Evolutionary conservation across 768 basidiomycete genomes (phyloP).

Genomic region (Solioccasus polychromus): DNA sequence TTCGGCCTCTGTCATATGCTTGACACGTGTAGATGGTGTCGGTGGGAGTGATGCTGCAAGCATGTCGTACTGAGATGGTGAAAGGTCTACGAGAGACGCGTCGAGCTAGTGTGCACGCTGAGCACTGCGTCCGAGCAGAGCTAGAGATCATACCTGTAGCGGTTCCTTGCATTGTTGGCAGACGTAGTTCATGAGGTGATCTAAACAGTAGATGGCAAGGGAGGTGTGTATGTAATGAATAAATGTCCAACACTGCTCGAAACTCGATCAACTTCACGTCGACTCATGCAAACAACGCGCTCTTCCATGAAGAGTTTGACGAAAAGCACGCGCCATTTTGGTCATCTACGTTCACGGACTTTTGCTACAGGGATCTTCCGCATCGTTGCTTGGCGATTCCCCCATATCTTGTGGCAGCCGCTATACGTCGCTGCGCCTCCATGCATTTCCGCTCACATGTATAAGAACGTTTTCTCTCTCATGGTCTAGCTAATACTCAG

Average conservation of each 20-base stretch:
- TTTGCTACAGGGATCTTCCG: too few species aligned
- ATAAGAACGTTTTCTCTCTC: conserved; percentile 12
- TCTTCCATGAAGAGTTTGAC: conserved; percentile 4
- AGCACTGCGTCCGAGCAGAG: conserved; percentile 9
- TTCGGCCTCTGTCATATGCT: conserved; percentile 40
- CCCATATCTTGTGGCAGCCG: too few species aligned
- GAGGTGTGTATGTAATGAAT: too few species aligned
- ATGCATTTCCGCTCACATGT: conserved; percentile 23
- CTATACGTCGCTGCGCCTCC: conserved; percentile 6
- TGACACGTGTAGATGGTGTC: conserved; percentile 41
- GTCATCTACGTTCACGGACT: too few species aligned
- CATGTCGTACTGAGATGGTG: conserved; percentile 85
- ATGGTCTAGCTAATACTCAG: conserved; percentile 1
- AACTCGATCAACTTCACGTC: not conserved
- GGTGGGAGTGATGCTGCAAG: conserved; percentile 69
- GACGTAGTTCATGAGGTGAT: conserved; percentile 44
- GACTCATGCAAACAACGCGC: conserved; percentile 22
- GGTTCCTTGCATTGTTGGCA: conserved; percentile 94
- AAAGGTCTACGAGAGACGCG: conserved; percentile 84
- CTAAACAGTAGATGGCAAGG: too few species aligned
- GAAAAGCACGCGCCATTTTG: conserved; percentile 12
- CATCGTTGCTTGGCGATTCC: conserved; percentile 2
- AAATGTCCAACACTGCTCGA: too few species aligned
- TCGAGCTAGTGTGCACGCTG: conserved; percentile 54
- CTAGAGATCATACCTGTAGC: conserved; percentile 55